Percentiles rank a stretch among this genome's conserved stretches.
These are phyloP conservation scores for Anaeramoeba flamelloides DNA, from an alignment of 78 protist species.

Conservation along the genomic window DNA sequence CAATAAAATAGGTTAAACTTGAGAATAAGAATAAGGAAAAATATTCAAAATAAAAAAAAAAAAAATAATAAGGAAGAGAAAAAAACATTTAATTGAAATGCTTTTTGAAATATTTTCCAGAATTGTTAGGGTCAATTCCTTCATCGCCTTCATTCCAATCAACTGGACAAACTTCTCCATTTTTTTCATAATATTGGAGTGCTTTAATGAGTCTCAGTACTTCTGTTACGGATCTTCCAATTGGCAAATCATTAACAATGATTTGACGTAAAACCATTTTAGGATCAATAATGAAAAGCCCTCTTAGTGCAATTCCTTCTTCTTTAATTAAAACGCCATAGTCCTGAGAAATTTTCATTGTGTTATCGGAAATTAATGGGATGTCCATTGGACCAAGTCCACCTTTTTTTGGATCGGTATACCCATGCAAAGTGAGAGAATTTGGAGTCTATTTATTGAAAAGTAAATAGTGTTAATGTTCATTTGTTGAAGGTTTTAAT, in stretches of 20 bases:
- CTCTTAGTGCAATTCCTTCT: slow-evolving; percentile 54
- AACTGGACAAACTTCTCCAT: slow-evolving; percentile 72
- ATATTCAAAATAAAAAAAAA: no score
- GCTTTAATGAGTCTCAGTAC: slow-evolving; percentile 52
- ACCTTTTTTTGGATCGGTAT: slow-evolving; percentile 67
- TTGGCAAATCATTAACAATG: slow-evolving; percentile 58
- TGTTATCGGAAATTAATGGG: slow-evolving; percentile 69
- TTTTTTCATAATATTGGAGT: slow-evolving; percentile 38
- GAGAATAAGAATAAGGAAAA: no score
- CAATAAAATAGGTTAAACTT: no score
- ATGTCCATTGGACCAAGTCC: slow-evolving; percentile 73
- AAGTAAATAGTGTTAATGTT: no score
- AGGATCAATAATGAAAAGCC: slow-evolving; percentile 52
- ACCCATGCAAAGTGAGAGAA: slow-evolving; percentile 78
- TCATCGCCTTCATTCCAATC: no score
- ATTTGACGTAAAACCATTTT: slow-evolving; percentile 47
- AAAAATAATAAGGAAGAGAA: no score
- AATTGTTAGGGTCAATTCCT: no score
- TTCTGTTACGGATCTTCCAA: slow-evolving; percentile 67
- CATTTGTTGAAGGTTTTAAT: no score
- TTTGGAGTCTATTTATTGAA: slow-evolving; percentile 60
- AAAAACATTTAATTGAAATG: no score
- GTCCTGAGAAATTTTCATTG: slow-evolving; percentile 47
- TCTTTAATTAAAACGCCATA: slow-evolving; percentile 65
- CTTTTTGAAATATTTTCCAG: no score